Percentiles rank a stretch among this genome's conserved stretches.
phyloP scores from a whole-genome alignment of 176 grass and related monocot species.

The Puccinellia tenuiflora region DNA sequence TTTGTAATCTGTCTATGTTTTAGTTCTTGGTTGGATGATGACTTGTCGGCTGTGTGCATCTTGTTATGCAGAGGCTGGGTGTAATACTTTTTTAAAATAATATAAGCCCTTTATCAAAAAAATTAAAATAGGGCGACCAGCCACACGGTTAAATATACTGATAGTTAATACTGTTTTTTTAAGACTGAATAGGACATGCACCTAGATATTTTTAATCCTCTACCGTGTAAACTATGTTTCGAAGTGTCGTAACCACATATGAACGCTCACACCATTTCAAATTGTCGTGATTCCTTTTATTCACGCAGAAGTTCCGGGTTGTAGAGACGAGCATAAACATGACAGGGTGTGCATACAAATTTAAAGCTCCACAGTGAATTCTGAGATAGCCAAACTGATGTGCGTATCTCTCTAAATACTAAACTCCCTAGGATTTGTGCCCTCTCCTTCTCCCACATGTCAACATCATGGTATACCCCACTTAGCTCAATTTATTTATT shows the following conservation, averaged over 20 bases:
- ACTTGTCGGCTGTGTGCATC: no score
- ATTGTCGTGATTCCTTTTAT: not conserved
- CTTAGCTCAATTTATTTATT: no score
- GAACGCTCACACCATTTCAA: not conserved
- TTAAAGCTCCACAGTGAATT: not conserved
- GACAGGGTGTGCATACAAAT: not conserved
- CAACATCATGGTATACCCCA: no score
- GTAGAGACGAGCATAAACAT: not conserved
- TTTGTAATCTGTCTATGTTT: no score
- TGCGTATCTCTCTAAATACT: no score
- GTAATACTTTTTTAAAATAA: no score
- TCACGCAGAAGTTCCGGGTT: not conserved
- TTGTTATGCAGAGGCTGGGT: no score
- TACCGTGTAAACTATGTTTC: not conserved
- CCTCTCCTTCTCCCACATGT: no score
- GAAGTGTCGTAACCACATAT: not conserved
- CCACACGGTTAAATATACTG: not conserved
- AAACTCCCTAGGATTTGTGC: no score
- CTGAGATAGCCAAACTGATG: not conserved
- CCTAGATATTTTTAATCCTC: not conserved
- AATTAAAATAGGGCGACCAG: not conserved
- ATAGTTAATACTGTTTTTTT: not conserved
- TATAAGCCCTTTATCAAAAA: no score
- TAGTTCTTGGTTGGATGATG: no score
- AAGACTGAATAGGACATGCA: not conserved